Evolutionary conservation across 495 filamentous ascomycete genomes (phyloP).

Genomic region (Jackrogersella multiformis): DNA sequence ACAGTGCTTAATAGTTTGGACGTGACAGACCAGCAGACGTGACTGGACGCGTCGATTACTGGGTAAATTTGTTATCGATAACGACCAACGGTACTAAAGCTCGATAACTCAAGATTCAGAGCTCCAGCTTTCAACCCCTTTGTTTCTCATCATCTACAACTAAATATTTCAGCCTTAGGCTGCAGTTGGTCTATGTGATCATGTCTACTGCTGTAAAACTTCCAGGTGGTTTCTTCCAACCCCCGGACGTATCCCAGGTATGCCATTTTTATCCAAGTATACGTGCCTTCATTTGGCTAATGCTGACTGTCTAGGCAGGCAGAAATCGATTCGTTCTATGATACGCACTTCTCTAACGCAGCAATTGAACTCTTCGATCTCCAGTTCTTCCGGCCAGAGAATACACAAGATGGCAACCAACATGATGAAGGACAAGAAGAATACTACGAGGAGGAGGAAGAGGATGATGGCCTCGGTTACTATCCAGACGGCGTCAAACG

Average conservation of each 20-base stretch:
- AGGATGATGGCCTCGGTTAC: conserved; percentile 83
- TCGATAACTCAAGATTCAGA: neutral
- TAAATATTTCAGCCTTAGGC: neutral
- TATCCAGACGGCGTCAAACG: conserved; percentile 90
- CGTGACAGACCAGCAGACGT: too few relatives aligned
- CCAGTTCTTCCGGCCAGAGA: conserved; percentile 54
- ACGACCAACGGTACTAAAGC: neutral
- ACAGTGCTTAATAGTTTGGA: neutral
- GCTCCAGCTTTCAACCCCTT: neutral
- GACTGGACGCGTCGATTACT: neutral
- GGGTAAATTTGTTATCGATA: neutral
- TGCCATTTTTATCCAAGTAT: conserved; percentile 20
- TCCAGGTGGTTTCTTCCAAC: conserved; percentile 16
- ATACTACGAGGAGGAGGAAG: conserved; percentile 54
- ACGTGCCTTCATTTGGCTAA: conserved; percentile 25
- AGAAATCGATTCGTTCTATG: conserved; percentile 77
- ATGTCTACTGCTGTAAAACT: conserved; percentile 34
- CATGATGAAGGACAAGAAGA: conserved; percentile 46
- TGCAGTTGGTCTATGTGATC: neutral
- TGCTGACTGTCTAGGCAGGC: conserved; percentile 60
- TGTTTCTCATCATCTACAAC: neutral
- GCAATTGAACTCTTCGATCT: conserved; percentile 59
- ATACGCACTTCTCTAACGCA: conserved; percentile 65
- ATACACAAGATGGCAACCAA: conserved; percentile 26
- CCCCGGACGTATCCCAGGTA: conserved; percentile 63